Evolutionary conservation across 306 rosid genomes (phyloP).

Genomic region (Rubus parviflorus): DNA sequence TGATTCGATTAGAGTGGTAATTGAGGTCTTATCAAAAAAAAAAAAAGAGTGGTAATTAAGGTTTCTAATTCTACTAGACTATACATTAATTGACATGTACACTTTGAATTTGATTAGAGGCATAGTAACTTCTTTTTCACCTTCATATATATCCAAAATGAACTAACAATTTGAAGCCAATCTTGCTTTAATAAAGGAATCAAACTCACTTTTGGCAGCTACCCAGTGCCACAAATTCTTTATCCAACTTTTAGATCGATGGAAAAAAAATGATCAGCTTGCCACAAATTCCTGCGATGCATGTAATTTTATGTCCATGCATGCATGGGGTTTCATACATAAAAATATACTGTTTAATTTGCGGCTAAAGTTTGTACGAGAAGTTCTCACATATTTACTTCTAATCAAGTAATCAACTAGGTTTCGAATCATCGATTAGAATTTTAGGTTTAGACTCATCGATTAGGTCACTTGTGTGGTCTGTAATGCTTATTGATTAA

Average conservation of each 20-base stretch:
- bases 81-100: background rate
- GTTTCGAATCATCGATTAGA: no score
- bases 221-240: background rate
- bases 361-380: no score
- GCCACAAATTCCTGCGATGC: background rate
- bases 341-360: no score
- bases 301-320: no score
- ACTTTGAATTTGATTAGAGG: background rate
- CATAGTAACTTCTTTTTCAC: background rate
- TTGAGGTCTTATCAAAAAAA: no score
- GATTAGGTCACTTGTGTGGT: no score
- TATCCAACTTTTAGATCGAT: background rate
- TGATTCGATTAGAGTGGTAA: background rate
- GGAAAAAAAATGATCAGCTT: background rate
- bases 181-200: background rate
- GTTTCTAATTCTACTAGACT: background rate
- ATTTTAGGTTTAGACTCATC: no score
- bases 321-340: no score
- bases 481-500: no score
- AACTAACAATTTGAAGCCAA: background rate
- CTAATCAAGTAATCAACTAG: no score
- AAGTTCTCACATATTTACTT: no score
- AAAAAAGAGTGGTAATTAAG: no score
- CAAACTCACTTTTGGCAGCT: background rate
- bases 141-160: background rate